Percentiles rank a stretch among this genome's conserved stretches.
These are phyloP conservation scores for Blastocrithidia nonstop DNA, from an alignment of 208 protist genomes.

Conservation along the genomic window DNA sequence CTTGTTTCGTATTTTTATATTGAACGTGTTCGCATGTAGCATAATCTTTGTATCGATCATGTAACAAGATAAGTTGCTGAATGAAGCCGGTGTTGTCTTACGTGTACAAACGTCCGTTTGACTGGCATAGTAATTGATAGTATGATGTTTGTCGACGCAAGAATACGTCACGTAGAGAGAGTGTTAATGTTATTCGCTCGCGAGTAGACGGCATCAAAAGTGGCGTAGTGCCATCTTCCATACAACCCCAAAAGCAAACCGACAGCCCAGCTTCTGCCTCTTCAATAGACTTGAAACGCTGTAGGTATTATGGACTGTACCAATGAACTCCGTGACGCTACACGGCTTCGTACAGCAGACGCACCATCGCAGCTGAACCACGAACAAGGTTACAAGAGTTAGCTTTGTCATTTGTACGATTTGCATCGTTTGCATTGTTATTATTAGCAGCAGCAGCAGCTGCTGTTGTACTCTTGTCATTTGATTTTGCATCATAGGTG, in stretches of 20 bases:
- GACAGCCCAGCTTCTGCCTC: slow-evolving; percentile 16
- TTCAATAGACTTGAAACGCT: slow-evolving; percentile 12
- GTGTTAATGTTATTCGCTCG: slow-evolving; percentile 36
- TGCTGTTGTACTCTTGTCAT: neutral
- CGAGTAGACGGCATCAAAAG: slow-evolving; percentile 60
- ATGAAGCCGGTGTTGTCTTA: neutral
- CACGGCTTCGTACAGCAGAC: slow-evolving; percentile 40
- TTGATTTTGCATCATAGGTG: no score
- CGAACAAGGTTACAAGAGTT: slow-evolving; percentile 16
- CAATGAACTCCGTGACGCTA: slow-evolving; percentile 36
- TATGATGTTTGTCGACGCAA: slow-evolving; percentile 17
- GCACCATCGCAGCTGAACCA: slow-evolving; percentile 69
- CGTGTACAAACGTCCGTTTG: slow-evolving; percentile 33
- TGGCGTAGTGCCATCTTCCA: slow-evolving; percentile 27
- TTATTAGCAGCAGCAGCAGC: neutral
- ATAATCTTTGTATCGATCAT: no score
- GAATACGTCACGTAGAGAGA: slow-evolving; percentile 22
- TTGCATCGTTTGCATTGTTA: neutral
- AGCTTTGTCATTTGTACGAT: neutral
- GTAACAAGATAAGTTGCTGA: no score
- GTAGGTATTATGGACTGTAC: slow-evolving; percentile 36
- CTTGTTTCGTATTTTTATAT: no score
- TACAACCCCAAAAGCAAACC: slow-evolving; percentile 44
- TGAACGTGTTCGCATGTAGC: no score
- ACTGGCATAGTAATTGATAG: slow-evolving; percentile 19